Conservation (phyloP, 2,329 filamentous ascomycete genomes). For the Phialocephala sp. region DNA sequence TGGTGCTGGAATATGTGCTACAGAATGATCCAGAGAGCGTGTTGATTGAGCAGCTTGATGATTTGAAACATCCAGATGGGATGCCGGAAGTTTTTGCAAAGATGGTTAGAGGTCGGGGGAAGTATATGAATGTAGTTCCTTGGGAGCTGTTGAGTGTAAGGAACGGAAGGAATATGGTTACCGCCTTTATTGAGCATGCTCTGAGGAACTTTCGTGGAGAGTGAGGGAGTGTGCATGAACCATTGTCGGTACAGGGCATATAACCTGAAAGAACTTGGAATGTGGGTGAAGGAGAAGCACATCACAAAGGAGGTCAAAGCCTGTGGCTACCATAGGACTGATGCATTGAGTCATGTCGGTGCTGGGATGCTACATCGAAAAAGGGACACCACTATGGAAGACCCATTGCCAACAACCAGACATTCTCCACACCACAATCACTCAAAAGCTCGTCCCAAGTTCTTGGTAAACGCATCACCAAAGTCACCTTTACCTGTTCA, state of each 20-base stretch:
- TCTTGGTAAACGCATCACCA: no score
- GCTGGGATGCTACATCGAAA: no score
- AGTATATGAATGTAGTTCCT: slow-evolving; percentile 21
- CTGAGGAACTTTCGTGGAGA: neutral
- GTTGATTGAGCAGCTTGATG: slow-evolving; percentile 14
- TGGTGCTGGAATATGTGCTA: slow-evolving; percentile 30
- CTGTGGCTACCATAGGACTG: neutral
- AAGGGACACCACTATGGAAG: no score
- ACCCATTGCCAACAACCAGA: neutral
- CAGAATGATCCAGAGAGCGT: slow-evolving; percentile 18
- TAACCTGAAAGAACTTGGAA: neutral
- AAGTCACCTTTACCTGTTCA: no score
- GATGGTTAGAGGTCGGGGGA: slow-evolving; percentile 14
- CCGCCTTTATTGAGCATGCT: neutral
- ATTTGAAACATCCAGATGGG: slow-evolving; percentile 19
- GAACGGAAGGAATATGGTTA: slow-evolving; percentile 5
- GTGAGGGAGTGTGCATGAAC: neutral
- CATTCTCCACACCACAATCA: neutral
- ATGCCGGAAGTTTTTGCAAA: slow-evolving; percentile 15
- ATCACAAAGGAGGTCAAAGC: neutral
- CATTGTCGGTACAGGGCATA: neutral
- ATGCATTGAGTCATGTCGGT: no score
- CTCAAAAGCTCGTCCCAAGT: neutral
- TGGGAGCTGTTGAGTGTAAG: slow-evolving; percentile 16
- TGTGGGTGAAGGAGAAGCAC: neutral